phyloP scores from a whole-genome alignment of 2,329 filamentous ascomycete species.

The Fusarium begoniae region DNA sequence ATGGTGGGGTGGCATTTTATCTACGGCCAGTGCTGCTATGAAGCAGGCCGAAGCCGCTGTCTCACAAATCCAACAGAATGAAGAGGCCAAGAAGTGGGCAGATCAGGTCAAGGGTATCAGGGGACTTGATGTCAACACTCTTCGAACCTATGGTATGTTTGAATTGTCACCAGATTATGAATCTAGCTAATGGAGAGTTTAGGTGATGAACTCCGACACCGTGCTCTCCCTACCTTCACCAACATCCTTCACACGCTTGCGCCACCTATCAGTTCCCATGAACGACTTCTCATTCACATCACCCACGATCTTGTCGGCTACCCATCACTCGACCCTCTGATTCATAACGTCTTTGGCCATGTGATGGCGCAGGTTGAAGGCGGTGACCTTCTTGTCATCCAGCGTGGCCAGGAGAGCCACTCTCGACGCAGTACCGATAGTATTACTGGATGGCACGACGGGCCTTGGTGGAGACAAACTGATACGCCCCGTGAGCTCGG shows the following conservation, averaged over 20 bases:
- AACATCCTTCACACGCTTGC: slow-evolving; percentile 94
- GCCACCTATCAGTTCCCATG: slow-evolving; percentile 95
- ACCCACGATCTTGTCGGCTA: slow-evolving; percentile 96
- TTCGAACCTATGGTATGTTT: slow-evolving; percentile 60
- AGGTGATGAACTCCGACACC: slow-evolving; percentile 88
- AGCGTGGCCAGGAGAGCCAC: slow-evolving; percentile 87
- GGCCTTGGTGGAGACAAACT: slow-evolving; percentile 91
- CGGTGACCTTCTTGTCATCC: slow-evolving; percentile 91
- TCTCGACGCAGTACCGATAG: slow-evolving; percentile 70
- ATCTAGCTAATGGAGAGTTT: slow-evolving; percentile 16
- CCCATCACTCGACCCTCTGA: slow-evolving; percentile 90
- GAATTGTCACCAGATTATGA: background rate
- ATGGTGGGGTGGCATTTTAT: slow-evolving; percentile 89
- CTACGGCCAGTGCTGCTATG: slow-evolving; percentile 84
- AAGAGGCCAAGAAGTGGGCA: slow-evolving; percentile 96
- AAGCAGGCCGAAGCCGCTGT: slow-evolving; percentile 94
- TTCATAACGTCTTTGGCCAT: slow-evolving; percentile 89
- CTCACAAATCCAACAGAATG: slow-evolving; percentile 94
- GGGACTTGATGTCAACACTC: slow-evolving; percentile 74
- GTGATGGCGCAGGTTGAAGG: slow-evolving; percentile 99
- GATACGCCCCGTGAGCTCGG: slow-evolving; percentile 79
- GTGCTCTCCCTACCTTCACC: slow-evolving; percentile 93
- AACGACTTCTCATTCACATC: slow-evolving; percentile 95
- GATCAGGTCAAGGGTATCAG: slow-evolving; percentile 81
- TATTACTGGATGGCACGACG: slow-evolving; percentile 83